Base-by-base conservation (phyloP, 2,329 filamentous ascomycete species). In the Trichothecium roseum region DNA sequence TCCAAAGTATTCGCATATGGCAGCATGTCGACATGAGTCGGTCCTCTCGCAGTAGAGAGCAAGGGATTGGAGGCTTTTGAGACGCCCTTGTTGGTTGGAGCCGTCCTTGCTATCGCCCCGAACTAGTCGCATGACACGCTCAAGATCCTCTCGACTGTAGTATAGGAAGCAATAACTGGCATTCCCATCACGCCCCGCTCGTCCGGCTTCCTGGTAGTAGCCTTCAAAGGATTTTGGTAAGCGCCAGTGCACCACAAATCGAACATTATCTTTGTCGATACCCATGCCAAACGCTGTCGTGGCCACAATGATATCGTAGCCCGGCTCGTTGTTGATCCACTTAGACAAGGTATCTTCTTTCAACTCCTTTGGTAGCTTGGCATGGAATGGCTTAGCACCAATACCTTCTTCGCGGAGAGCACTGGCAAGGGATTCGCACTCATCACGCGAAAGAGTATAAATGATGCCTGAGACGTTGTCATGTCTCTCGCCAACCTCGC, bases 261-360 rank as follows among this genome's bases (percentile, higher is more conserved):
- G 82, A 9, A 96, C 89, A 47, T 94, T 82, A 35, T 91, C 78
- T 57, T 95, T 95, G 57, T 96, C 88, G 44, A 96, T 95, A 18
- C 89, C 89, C 89, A 96, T 96, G 3, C 89, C 89, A 50, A 96
- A 96, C 0, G 89, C 89, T 2, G 86, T 96, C 0, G 89, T 96
- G 2, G 89, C 89, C 18, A 95, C 87, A 41, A 96, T 89, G 33
- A 96, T 78, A 54, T 91, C 87, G 59, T 91, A 94, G 1, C 82
- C 82, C 18, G 72, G 68, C 36, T 75, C 72, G 53, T 85, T 83
- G 37, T 70, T 68, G 31, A 87, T 78, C 84, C 84, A 89, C 14
- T 72, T 71, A 13, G 69, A 59, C 4, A 88, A 66, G 2, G 81
- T 81, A 39, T 82, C 74, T 45, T 83, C 79, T 50, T 86, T 87